Base-by-base conservation (phyloP, 768 basidiomycete genomes). In the Leccinum incarnatum region DNA sequence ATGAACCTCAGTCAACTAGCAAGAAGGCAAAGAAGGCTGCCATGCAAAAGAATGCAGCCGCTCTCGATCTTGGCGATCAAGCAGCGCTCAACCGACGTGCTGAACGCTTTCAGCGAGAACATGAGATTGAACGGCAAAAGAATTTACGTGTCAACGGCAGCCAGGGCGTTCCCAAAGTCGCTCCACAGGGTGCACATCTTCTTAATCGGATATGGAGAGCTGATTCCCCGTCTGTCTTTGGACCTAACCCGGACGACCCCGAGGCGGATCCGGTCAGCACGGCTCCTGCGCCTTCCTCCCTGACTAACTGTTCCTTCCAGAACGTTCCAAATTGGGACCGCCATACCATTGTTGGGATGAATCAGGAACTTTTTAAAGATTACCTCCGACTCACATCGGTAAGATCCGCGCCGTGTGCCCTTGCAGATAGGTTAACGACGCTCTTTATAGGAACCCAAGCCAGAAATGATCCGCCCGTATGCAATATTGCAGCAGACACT, bases 271-370 rank as follows among this genome's bases (percentile, higher is more conserved):
- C 86, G 58, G 89, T 91, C 67, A 46, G 87, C 79, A 51, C 52
- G 36, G 23, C 45, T 23, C 29, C 8, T 36, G 25, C 21, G 14
- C 36, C 8, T 48, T 1, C 57, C 49, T 63, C 42, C 36, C 51
- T 51, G 57, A 50, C 58, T 32, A 17, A 69, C n/a, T 23, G 37
- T 32, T 32, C 51, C 47, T 47, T 37, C 6, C 65, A 98, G 96
- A 96, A 95, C 67, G 95, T 96, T 9, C 88, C 94, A 54, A 88
- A 95, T 70, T 99, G 97, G 97, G 97, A 99, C 77, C 86, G 86
- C 58, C 82, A 87, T 74, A 98, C 95, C 7, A 98, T 99, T 66
- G 93, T 96, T 56, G 97, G 97, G 52, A 95, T 89, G 45, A 94
- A 83, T 54, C 80, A 81, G 66, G 90, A 90, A 64, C 76, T 97